These are phyloP conservation scores for Suillus subluteus DNA, from an alignment of 768 basidiomycete genomes.

Conservation along the genomic window DNA sequence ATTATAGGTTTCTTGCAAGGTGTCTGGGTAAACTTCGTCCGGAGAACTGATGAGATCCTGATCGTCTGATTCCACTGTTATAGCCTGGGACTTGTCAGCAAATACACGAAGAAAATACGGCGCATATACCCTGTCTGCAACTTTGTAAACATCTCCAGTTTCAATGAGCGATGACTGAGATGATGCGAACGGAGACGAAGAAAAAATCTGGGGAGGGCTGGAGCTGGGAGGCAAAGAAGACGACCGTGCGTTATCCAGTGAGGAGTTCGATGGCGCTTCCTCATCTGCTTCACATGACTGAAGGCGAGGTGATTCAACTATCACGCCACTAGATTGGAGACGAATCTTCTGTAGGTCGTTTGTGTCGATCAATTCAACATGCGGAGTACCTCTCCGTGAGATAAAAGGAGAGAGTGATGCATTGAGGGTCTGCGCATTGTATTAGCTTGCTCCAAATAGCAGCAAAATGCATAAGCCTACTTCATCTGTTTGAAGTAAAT, in stretches of 20 bases:
- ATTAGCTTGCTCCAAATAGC: background rate
- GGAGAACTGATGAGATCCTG: background rate
- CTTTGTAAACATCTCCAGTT: constrained; percentile 9
- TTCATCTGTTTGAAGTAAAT: background rate
- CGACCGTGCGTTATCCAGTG: constrained; percentile 10
- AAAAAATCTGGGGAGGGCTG: constrained; percentile 48
- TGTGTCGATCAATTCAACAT: background rate
- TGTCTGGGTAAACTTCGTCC: too few relatives aligned
- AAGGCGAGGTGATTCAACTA: background rate
- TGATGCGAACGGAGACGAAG: constrained; percentile 44
- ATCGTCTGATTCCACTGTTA: background rate
- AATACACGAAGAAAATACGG: background rate
- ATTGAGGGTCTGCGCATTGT: background rate
- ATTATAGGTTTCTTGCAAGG: background rate
- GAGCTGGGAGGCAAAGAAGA: constrained; percentile 46
- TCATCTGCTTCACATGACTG: background rate
- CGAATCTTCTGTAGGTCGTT: background rate
- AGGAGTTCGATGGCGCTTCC: background rate
- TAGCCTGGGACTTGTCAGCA: background rate
- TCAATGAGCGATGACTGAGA: constrained; percentile 33
- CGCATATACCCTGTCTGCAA: constrained; percentile 22
- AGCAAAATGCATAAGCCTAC: background rate
- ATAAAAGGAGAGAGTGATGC: background rate
- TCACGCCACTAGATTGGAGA: background rate
- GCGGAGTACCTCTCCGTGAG: background rate